phyloP scores from a whole-genome alignment of 345 rosid genomes.

The Syzygium aqueum region DNA sequence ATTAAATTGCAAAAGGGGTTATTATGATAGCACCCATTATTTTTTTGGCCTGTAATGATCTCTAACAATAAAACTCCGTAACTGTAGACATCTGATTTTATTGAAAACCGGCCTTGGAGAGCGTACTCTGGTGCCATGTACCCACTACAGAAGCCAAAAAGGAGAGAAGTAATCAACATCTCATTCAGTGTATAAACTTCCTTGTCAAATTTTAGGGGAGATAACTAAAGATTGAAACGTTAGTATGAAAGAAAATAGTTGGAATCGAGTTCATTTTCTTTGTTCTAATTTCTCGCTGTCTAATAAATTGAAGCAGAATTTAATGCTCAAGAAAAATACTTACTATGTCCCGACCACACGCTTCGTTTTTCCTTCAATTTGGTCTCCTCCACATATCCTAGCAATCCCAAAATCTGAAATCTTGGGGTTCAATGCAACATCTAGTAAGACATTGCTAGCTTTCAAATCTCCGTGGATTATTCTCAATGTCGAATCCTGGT shows the following conservation, averaged over 20 bases:
- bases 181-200: not conserved
- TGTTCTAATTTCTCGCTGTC: not conserved
- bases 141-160: not conserved
- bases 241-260: not conserved
- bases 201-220: not conserved
- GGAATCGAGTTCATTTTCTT: not conserved
- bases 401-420: conserved; percentile 11
- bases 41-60: not conserved
- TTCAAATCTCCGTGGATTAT: conserved; percentile 10
- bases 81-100: not conserved
- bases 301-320: not conserved
- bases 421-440: conserved; percentile 7
- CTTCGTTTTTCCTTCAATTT: not conserved
- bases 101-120: not conserved
- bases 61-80: not conserved
- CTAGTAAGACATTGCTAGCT: conserved; percentile 6
- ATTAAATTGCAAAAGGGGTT: not conserved
- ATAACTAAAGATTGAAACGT: not conserved
- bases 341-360: conserved; percentile 10
- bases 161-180: not conserved
- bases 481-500: conserved; percentile 7
- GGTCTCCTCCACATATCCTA: conserved; percentile 1
- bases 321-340: not conserved
- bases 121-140: not conserved
- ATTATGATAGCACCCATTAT: not conserved